Evolutionary conservation across 768 basidiomycete genomes (phyloP).

Genomic region (Gloeopeniophorella convolvens): DNA sequence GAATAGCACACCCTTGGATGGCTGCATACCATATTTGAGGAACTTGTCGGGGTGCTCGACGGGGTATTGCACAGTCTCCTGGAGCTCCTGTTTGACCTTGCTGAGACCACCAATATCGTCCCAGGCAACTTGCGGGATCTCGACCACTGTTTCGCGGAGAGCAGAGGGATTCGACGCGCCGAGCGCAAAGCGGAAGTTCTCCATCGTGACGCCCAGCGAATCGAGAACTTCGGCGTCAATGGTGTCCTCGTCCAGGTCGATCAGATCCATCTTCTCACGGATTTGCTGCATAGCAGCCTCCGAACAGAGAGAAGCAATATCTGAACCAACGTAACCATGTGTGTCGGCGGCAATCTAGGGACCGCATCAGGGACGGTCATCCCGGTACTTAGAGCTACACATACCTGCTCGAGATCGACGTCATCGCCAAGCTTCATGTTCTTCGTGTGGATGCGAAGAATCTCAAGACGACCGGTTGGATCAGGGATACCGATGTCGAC

Average conservation of each 20-base stretch:
- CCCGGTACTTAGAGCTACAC: slow-evolving; percentile 3
- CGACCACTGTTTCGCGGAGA: slow-evolving; percentile 97
- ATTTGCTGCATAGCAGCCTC: slow-evolving; percentile 99
- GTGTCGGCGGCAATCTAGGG: slow-evolving; percentile 94
- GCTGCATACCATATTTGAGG: slow-evolving; percentile 99
- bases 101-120: slow-evolving; percentile 99
- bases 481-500: slow-evolving; percentile 99
- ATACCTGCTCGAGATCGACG: slow-evolving; percentile 91
- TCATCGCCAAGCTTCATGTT: slow-evolving; percentile 99
- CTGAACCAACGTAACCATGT: slow-evolving; percentile 98
- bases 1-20: slow-evolving; percentile 98
- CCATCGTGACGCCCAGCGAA: slow-evolving; percentile 98
- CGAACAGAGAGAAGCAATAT: slow-evolving; percentile 94
- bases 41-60: slow-evolving; percentile 99
- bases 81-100: slow-evolving; percentile 98
- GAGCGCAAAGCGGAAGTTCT: slow-evolving; percentile 99
- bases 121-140: slow-evolving; percentile 98
- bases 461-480: slow-evolving; percentile 97
- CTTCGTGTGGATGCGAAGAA: slow-evolving; percentile 98
- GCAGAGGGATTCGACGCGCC: slow-evolving; percentile 98
- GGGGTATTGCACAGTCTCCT: slow-evolving; percentile 99
- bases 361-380: slow-evolving; percentile 9
- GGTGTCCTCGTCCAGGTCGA: slow-evolving; percentile 94
- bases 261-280: slow-evolving; percentile 99
- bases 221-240: slow-evolving; percentile 99